Evolutionary conservation across 768 basidiomycete genomes (phyloP).

Genomic region (Dictyophora rubrovolvata): DNA sequence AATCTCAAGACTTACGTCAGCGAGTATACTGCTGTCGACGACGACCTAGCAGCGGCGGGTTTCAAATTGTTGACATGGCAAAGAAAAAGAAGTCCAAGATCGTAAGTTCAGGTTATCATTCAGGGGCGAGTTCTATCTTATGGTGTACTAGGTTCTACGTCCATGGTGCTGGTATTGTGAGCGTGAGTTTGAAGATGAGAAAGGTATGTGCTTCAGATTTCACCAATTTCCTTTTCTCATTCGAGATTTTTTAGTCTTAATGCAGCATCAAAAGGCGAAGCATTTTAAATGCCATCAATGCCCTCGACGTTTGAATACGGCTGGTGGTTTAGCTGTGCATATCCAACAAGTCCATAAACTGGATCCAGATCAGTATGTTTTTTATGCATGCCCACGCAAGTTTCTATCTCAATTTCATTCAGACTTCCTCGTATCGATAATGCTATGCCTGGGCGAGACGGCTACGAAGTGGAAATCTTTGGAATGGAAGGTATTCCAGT

Average conservation of each 20-base stretch:
- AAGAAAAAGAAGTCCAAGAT: constrained; percentile 9
- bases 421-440: constrained; percentile 89
- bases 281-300: constrained; percentile 98
- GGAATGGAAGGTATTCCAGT: constrained; percentile 98
- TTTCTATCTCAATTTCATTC: not conserved
- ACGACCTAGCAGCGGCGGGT: not conserved
- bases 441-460: constrained; percentile 90
- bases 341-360: constrained; percentile 99
- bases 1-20: not conserved
- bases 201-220: constrained; percentile 45
- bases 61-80: not conserved
- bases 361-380: constrained; percentile 79
- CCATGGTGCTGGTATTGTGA: constrained; percentile 99
- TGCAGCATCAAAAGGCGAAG: constrained; percentile 99
- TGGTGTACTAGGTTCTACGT: constrained; percentile 49
- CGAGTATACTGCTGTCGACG: not conserved
- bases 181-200: constrained; percentile 98
- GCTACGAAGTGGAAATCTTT: constrained; percentile 97
- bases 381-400: constrained; percentile 14
- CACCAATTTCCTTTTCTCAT: not conserved
- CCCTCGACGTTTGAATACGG: constrained; percentile 90
- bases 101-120: not conserved
- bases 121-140: not conserved
- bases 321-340: constrained; percentile 95
- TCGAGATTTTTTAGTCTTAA: constrained; percentile 52